These are phyloP conservation scores for Exophiala calicioides DNA, from an alignment of 2,329 filamentous ascomycete species.

Conservation along the genomic window DNA sequence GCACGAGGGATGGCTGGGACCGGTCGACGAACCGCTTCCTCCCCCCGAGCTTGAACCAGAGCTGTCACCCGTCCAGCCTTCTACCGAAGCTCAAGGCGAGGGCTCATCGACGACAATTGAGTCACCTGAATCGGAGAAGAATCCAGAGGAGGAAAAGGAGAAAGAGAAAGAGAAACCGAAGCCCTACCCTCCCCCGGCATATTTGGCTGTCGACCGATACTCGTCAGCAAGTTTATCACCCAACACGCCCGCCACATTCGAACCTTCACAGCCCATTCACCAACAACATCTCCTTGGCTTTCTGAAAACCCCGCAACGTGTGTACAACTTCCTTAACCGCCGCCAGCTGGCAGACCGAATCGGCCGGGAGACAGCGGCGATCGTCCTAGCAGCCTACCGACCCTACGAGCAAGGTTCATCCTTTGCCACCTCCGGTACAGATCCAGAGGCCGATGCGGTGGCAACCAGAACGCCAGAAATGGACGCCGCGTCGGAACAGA, in stretches of 20 bases:
- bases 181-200: constrained; percentile 66
- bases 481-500: constrained; percentile 37
- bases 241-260: constrained; percentile 68
- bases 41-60: constrained; percentile 29
- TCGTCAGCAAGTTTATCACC: constrained; percentile 63
- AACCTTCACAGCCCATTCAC: constrained; percentile 69
- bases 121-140: constrained; percentile 43
- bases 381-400: constrained; percentile 62
- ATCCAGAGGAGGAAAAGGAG: constrained; percentile 50
- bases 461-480: constrained; percentile 53
- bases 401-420: constrained; percentile 41
- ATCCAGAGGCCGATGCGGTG: constrained; percentile 25
- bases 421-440: constrained; percentile 24
- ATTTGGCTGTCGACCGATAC: constrained; percentile 75
- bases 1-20: constrained; percentile 95
- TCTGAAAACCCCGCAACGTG: constrained; percentile 79
- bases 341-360: constrained; percentile 83
- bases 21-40: constrained; percentile 63
- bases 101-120: constrained; percentile 28
- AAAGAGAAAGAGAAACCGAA: constrained; percentile 50
- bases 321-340: constrained; percentile 82
- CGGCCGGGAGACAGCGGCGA: constrained; percentile 82
- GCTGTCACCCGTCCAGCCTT: constrained; percentile 32
- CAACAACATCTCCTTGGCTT: constrained; percentile 94
- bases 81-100: constrained; percentile 35